Evolutionary conservation across 495 filamentous ascomycete genomes (phyloP), one percentile per base, ranked within the genome.

Genomic region (Physcia stellaris): DNA sequence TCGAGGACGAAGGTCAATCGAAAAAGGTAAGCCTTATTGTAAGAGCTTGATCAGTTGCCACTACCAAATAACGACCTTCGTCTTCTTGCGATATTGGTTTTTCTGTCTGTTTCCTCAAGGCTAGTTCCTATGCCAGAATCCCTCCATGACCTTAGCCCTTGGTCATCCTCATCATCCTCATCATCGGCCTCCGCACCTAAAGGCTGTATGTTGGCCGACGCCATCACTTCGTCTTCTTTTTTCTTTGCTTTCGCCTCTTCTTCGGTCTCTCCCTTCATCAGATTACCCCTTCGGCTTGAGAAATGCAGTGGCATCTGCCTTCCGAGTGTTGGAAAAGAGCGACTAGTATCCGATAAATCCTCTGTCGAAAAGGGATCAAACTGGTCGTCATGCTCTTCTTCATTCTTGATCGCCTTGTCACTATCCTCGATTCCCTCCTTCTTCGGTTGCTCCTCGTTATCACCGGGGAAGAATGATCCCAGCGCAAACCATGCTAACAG

Each of bases 401-500:
- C 61, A 2, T 37, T 47, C 41, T 61, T 61, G 26, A 51, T 46
- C 16, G 16, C 34, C 10, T 9, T 13, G n/a, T n/a, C n/a, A n/a
- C n/a, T n/a, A n/a, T n/a, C n/a, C 19, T n/a, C 19, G 9, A 22
- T 42, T 37, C 4, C 32, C 41, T 21, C 50, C 38, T n/a, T 43
- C 32, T 27, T 40, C 50, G 29, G 45, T 28, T 20, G 48, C 52
- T 4, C 12, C 18, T 4, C 32, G 39, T 37, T 24, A 40, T 28
- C 31, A 3, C 37, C 11, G 2, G 40, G 13, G 39, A 63, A 56
- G 26, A 61, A 51, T 3, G 59, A 44, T 35, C 57, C 61, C 6
- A 79, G 44, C 2, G 67, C 24, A 2, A 69, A 39, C 79, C 79
- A 90, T 0, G 61, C 70, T 2, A 79, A 1, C 4, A 62, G 55